Conservation (phyloP, 345 rosid genomes). For the Noccaea caerulescens region DNA sequence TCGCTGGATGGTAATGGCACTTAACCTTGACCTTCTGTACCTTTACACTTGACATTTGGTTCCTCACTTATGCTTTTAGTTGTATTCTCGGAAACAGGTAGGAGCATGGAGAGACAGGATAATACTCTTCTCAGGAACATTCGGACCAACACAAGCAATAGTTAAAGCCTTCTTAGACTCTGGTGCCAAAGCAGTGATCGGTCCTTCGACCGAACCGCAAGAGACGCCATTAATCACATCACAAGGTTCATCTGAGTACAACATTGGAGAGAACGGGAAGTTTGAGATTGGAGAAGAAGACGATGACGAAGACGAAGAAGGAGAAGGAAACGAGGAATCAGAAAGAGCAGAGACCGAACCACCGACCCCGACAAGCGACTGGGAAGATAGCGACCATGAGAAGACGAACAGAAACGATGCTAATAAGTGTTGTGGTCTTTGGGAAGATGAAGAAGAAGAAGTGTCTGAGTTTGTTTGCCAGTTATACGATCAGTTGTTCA, state of each 20-base stretch:
- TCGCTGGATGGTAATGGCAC: constrained; percentile 86
- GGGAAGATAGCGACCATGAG: constrained; percentile 93
- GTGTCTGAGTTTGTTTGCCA: constrained; percentile 71
- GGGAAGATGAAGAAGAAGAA: constrained; percentile 84
- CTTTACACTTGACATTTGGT: no score
- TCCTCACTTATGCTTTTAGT: background rate
- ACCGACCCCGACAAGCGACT: constrained; percentile 75
- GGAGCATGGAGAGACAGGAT: constrained; percentile 99
- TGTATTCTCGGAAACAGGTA: constrained; percentile 50
- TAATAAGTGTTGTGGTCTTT: constrained; percentile 46
- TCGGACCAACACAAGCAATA: constrained; percentile 68
- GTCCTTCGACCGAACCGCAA: constrained; percentile 73
- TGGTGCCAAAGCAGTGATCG: constrained; percentile 87
- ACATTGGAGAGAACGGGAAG: constrained; percentile 60
- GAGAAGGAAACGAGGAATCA: constrained; percentile 48
- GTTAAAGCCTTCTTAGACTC: constrained; percentile 58
- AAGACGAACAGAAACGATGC: constrained; percentile 36
- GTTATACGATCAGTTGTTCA: constrained; percentile 69
- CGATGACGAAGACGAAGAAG: constrained; percentile 75
- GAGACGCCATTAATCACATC: constrained; percentile 56
- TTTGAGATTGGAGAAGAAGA: constrained; percentile 98
- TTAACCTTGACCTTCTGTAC: constrained; percentile 6
- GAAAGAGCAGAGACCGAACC: constrained; percentile 72
- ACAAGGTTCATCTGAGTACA: constrained; percentile 58
- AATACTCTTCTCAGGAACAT: constrained; percentile 81